Base-by-base conservation (phyloP, 2,329 filamentous ascomycete species). In the Pseudodiploospora longispora region DNA sequence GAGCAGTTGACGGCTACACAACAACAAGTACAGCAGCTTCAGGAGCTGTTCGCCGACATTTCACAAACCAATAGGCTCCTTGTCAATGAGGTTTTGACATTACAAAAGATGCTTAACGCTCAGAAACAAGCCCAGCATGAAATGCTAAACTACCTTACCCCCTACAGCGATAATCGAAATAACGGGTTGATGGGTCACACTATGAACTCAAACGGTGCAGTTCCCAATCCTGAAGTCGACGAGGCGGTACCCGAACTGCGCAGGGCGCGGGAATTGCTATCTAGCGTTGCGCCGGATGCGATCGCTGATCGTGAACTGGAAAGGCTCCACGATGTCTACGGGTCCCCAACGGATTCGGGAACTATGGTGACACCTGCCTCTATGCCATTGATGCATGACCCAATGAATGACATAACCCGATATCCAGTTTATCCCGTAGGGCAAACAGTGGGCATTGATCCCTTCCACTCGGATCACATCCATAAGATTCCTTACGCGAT, bases 381-480 rank as follows among this genome's bases (percentile, higher is more conserved):
- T 28, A 67, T 76, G 56, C 64, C 67, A 27, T 63, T 75, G 59
- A 59, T 77, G 53, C 67, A 75, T 48, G 75, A 80, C 48, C 69
- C 74, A 34, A 67, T 80, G 53, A 74, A 66, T 52, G 76, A 80
- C 48, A 71, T 77, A 38, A 64, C 56, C 47, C 68, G 76, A 37
- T 76, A 79, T 50, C 77, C 94, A 43, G 89, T 96, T 7, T 97
- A 96, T 60, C 90, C 91, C 0, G 88, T 95, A 10, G 90, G 90
- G 12, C 82, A 89, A 52, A 93, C 84, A 1, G 87, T 94, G 52
- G 90, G 90, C 42, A 96, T 96, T 52, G 90, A 96, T 59, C 90
- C 91, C 1, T 93, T 95, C 75, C 90, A 91, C 59, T 85, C 87
- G 54, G 90, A 96, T 55, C 89, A 96, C 59, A 88, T 96, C 59